Percentiles rank a stretch among this genome's conserved stretches.
phyloP scores from a whole-genome alignment of 306 rosid genomes.

The Prunus mume region DNA sequence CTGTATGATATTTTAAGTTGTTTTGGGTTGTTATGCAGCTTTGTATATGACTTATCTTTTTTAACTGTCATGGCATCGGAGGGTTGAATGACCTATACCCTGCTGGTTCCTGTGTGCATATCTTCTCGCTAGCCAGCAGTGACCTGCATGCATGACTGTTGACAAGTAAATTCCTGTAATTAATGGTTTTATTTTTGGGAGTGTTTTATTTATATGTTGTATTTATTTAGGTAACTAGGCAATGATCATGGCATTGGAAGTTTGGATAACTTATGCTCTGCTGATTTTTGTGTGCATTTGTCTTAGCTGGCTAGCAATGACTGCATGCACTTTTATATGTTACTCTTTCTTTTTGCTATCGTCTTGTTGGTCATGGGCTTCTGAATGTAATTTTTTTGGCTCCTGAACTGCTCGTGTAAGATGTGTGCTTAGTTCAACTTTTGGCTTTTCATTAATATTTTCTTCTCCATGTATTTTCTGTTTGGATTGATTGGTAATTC shows the following conservation, averaged over 20 bases:
- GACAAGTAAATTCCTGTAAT: neutral
- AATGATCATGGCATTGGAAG: neutral
- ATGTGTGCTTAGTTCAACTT: neutral
- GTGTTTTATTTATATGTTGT: neutral
- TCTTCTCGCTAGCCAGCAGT: neutral
- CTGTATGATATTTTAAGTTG: neutral
- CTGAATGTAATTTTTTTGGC: neutral
- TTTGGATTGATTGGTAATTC: neutral
- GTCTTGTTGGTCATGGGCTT: neutral
- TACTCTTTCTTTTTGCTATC: neutral
- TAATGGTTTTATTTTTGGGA: neutral
- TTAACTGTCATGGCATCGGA: neutral
- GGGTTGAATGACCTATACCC: neutral
- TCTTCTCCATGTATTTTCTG: neutral
- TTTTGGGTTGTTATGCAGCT: constrained; percentile 3
- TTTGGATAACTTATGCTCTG: neutral
- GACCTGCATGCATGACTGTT: constrained; percentile 6
- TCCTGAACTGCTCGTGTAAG: neutral
- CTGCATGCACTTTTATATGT: neutral
- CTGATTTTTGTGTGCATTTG: neutral
- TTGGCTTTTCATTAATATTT: too few relatives aligned
- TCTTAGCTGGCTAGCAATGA: neutral
- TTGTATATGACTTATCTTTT: neutral
- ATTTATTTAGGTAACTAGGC: neutral
- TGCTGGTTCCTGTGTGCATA: neutral